Evolutionary conservation across 441 rosid genomes (phyloP).

Genomic region (Flueggea neowawraea): DNA sequence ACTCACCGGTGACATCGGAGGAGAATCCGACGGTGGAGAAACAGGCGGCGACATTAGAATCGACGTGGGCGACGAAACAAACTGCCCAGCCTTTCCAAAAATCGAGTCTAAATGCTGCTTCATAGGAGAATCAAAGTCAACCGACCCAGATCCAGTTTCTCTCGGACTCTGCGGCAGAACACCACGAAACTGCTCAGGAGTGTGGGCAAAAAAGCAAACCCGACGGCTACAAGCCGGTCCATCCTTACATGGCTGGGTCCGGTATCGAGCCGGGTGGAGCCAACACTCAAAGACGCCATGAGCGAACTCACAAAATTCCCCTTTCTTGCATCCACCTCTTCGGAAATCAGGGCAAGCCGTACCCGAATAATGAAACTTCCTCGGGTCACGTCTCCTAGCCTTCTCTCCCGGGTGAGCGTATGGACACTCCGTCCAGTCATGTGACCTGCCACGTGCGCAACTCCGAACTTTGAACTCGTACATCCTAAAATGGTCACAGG

Average conservation of each 20-base stretch:
- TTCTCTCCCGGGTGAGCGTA: constrained; percentile 93
- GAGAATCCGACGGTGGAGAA: no score
- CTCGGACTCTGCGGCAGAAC: no score
- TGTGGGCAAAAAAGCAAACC: constrained; percentile 88
- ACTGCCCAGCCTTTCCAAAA: no score
- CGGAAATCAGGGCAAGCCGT: constrained; percentile 81
- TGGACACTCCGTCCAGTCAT: constrained; percentile 97
- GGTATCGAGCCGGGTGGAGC: constrained; percentile 90
- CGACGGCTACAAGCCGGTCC: constrained; percentile 63
- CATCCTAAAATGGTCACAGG: constrained; percentile 89
- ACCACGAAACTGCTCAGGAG: constrained; percentile 70
- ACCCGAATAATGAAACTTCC: constrained; percentile 68
- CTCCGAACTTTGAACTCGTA: constrained; percentile 77
- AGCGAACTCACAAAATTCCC: constrained; percentile 72
- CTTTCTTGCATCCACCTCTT: constrained; percentile 66
- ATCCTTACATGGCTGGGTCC: constrained; percentile 92
- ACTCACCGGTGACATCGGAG: no score
- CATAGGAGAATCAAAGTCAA: no score
- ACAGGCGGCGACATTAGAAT: no score
- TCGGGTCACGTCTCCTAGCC: constrained; percentile 84
- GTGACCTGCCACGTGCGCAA: constrained; percentile 81
- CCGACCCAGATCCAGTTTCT: no score
- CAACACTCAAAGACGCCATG: constrained; percentile 99
- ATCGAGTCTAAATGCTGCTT: no score
- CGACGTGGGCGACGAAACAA: no score